Percentiles rank a stretch among this genome's conserved stretches.
Conservation (phyloP, 1,284 basidiomycete species). For the Caloboletus firmus region DNA sequence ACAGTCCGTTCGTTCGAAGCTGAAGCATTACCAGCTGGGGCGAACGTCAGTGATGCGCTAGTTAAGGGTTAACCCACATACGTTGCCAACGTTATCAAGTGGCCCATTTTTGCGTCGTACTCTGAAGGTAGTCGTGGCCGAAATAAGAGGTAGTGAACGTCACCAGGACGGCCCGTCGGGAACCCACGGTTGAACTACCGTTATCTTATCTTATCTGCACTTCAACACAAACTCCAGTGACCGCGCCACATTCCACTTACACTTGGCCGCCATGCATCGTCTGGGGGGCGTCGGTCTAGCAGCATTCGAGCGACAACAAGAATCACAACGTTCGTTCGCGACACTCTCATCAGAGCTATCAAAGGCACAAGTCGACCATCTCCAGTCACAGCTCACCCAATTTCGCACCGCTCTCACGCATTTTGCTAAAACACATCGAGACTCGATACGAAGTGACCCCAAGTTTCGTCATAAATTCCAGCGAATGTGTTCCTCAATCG, state of each 20-base stretch:
- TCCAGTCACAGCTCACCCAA: slow-evolving; percentile 80
- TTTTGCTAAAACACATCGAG: slow-evolving; percentile 84
- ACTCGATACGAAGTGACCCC: slow-evolving; percentile 84
- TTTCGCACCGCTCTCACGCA: slow-evolving; percentile 80
- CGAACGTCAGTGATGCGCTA: slow-evolving; percentile 8
- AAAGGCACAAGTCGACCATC: slow-evolving; percentile 70
- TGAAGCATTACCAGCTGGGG: slow-evolving; percentile 44
- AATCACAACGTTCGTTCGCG: slow-evolving; percentile 75
- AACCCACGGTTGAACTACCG: not conserved
- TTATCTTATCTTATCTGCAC: slow-evolving; percentile 24
- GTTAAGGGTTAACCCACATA: slow-evolving; percentile 36
- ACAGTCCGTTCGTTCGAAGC: not conserved
- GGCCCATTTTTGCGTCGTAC: slow-evolving; percentile 54
- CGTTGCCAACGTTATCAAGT: slow-evolving; percentile 80
- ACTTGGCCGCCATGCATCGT: slow-evolving; percentile 57
- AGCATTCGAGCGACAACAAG: slow-evolving; percentile 72
- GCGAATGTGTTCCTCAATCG: slow-evolving; percentile 93
- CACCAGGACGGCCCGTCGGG: not conserved
- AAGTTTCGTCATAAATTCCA: slow-evolving; percentile 91
- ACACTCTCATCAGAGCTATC: slow-evolving; percentile 81
- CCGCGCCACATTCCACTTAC: not conserved
- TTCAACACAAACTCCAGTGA: not conserved
- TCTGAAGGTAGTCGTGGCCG: not conserved
- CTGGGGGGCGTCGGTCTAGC: slow-evolving; percentile 73
- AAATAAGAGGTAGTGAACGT: not conserved